Evolutionary conservation across 495 filamentous ascomycete genomes (phyloP).

Genomic region (Aspergillus olivimuriae): DNA sequence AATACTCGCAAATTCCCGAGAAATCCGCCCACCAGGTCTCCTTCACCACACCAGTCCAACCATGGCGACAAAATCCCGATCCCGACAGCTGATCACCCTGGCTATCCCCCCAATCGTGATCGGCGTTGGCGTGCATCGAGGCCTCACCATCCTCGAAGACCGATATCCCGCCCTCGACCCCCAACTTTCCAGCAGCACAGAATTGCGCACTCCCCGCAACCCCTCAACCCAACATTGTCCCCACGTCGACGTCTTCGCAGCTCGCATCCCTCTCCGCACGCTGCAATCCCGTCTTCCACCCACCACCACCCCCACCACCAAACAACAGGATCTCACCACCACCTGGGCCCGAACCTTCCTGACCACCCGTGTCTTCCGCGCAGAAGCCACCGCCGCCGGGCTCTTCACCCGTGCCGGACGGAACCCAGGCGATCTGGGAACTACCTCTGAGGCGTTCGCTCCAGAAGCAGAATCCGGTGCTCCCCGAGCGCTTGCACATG

Average conservation of each 20-base stretch:
- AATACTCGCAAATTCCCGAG: neutral
- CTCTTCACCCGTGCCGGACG: conserved; percentile 10
- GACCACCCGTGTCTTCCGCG: conserved; percentile 12
- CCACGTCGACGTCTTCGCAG: conserved; percentile 28
- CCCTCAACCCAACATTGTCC: conserved; percentile 18
- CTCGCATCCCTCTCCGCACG: conserved; percentile 17
- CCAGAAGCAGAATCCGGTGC: neutral
- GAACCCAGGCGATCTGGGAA: conserved; percentile 17
- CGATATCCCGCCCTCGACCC: conserved; percentile 23
- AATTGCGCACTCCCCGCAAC: conserved; percentile 10
- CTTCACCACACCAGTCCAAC: neutral
- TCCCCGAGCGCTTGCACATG: conserved; percentile 17
- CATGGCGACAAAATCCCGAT: conserved; percentile 14
- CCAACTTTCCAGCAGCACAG: conserved; percentile 13
- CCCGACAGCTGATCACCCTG: conserved; percentile 12
- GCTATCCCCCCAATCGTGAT: conserved; percentile 10
- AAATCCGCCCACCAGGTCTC: neutral
- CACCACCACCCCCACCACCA: neutral
- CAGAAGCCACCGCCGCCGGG: conserved; percentile 17
- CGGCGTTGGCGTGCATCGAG: conserved; percentile 18
- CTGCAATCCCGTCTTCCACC: conserved; percentile 6
- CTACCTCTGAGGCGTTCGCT: conserved; percentile 9
- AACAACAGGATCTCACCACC: conserved; percentile 13
- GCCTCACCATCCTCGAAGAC: conserved; percentile 21
- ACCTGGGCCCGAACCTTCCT: conserved; percentile 25